These are phyloP conservation scores for Boletus fagicola DNA, from an alignment of 768 basidiomycete genomes.

Conservation along the genomic window DNA sequence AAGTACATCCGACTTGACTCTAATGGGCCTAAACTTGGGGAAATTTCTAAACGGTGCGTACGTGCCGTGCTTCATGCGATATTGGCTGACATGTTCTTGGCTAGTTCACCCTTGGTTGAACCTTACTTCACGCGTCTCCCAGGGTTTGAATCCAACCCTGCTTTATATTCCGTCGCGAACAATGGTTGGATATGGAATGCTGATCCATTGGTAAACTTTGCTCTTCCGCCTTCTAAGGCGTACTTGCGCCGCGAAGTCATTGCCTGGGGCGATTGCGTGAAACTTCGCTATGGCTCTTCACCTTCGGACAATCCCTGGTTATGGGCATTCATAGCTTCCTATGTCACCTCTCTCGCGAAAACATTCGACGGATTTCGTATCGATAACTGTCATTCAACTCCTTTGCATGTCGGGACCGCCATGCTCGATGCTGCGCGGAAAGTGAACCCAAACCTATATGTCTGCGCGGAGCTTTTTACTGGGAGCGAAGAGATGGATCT, in stretches of 20 bases:
- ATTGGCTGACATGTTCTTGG: slow-evolving; percentile 9
- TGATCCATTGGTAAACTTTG: slow-evolving; percentile 93
- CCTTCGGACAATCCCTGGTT: slow-evolving; percentile 89
- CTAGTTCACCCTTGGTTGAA: slow-evolving; percentile 83
- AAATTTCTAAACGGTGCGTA: slow-evolving; percentile 71
- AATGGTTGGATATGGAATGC: slow-evolving; percentile 99
- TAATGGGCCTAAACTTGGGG: slow-evolving; percentile 80
- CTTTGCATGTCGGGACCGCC: slow-evolving; percentile 90
- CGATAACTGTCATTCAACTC: slow-evolving; percentile 98
- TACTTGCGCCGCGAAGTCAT: slow-evolving; percentile 96
- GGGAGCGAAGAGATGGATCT: slow-evolving; percentile 93
- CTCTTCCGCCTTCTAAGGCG: slow-evolving; percentile 85
- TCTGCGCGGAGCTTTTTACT: slow-evolving; percentile 96
- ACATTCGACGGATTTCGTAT: slow-evolving; percentile 96
- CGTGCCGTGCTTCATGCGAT: background rate
- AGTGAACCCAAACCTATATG: slow-evolving; percentile 89
- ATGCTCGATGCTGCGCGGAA: slow-evolving; percentile 91
- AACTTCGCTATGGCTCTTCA: slow-evolving; percentile 85
- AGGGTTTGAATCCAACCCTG: slow-evolving; percentile 49
- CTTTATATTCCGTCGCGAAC: slow-evolving; percentile 81
- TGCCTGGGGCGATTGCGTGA: slow-evolving; percentile 98
- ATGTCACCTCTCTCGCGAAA: slow-evolving; percentile 75
- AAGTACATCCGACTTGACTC: slow-evolving; percentile 79
- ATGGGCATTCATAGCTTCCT: slow-evolving; percentile 87
- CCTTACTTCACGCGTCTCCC: slow-evolving; percentile 87